Evolutionary conservation across 116 monocot species (phyloP), one percentile per base, ranked within the genome.

Genomic region (Cymodocea nodosa): DNA sequence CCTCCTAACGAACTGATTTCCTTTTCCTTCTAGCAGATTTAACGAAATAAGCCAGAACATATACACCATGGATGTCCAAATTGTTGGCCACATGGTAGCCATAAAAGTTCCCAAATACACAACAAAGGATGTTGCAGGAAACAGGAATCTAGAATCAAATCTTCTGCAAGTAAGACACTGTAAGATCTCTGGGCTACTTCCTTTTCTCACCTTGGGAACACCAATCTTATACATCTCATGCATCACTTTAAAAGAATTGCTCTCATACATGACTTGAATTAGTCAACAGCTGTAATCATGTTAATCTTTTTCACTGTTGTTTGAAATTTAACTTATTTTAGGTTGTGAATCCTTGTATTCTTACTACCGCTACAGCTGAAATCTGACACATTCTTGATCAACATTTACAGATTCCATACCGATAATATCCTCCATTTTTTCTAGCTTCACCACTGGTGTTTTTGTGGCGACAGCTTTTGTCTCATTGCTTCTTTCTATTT

Each of bases 91-190:
- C 25, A 63, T 75, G 50, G 70, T 86, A 35, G 81, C 91, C 4
- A 51, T 97, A 30, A 74, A 78, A 57, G 54, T 97, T 68, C 87
- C 85, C 23, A 88, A 91, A 66, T 88, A 91, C 62, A 44, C 64
- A 56, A 75, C 86, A 23, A 56, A 30, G 53, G 97, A 97, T 78
- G 70, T 91, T 63, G 85, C 91, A 68, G 97, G 97, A 79, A 97
- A 97, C 80, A 81, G 64, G 69, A 97, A 97, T 69, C 62, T 91
- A 36, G 85, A 74, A 70, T 97, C 97, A 50, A 84, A 91, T 66
- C 69, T 54, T 68, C 80, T 97, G 19, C 74, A 71, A 80, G 85
- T 91, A 65, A 83, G 74, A 52, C 83, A 91, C 63, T 88, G 97
- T 97, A 88, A 78, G 97, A 3, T 62, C 6, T 36, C 8, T 6